Evolutionary conservation across 1,284 basidiomycete genomes (phyloP).

Genomic region (Ganoderma meredithae): DNA sequence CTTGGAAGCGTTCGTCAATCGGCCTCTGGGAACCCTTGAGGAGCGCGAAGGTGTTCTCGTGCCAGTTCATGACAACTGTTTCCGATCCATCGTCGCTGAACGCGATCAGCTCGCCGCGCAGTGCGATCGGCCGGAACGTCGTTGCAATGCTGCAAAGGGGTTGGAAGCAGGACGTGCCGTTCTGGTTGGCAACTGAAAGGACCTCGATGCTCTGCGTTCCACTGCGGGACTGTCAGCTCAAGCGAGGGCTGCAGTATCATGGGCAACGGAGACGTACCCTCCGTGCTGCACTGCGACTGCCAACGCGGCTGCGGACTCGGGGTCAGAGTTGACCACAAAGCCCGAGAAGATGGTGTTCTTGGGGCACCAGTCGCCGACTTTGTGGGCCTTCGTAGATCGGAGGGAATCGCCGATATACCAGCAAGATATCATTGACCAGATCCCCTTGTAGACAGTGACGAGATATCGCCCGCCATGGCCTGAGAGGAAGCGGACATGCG

Average conservation of each 20-base stretch:
- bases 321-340: constrained; percentile 56
- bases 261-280: constrained; percentile 34
- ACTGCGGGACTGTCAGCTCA: constrained; percentile 7
- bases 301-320: constrained; percentile 51
- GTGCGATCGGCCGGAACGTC: constrained; percentile 50
- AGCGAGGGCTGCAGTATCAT: background rate
- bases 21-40: constrained; percentile 48
- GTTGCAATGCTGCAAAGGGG: constrained; percentile 43
- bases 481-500: constrained; percentile 60
- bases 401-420: constrained; percentile 51
- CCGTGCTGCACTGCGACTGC: constrained; percentile 52
- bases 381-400: constrained; percentile 27
- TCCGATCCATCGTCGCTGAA: constrained; percentile 58
- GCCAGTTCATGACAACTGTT: constrained; percentile 63
- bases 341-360: constrained; percentile 58
- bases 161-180: constrained; percentile 12
- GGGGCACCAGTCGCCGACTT: constrained; percentile 57
- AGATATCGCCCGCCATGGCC: constrained; percentile 51
- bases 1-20: constrained; percentile 46
- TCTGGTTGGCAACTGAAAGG: constrained; percentile 22
- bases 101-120: constrained; percentile 58
- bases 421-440: constrained; percentile 62
- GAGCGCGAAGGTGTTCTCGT: constrained; percentile 50
- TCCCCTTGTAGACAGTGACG: constrained; percentile 60
- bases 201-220: constrained; percentile 37